These are phyloP conservation scores for Sporothrix sp. DNA, from an alignment of 2,329 filamentous ascomycete genomes.

Conservation along the genomic window DNA sequence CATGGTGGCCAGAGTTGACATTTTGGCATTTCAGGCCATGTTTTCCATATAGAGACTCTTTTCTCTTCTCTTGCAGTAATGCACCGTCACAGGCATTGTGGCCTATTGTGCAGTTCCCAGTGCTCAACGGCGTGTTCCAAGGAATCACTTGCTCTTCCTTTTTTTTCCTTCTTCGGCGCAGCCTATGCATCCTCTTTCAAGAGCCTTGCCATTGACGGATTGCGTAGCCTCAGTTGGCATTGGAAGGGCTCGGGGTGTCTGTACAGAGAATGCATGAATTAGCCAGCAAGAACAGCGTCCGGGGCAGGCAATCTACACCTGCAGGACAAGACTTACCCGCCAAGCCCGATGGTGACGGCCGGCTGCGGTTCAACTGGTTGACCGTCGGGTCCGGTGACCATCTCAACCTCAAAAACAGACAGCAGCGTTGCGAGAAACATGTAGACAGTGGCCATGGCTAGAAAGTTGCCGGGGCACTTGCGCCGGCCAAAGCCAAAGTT, in stretches of 20 bases:
- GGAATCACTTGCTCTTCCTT: no score
- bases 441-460: slow-evolving; percentile 38
- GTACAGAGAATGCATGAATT: neutral
- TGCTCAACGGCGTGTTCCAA: no score
- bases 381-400: slow-evolving; percentile 17
- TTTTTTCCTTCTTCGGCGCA: neutral
- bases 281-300: neutral
- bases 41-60: no score
- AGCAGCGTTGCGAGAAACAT: slow-evolving; percentile 32
- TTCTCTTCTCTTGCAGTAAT: no score
- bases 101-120: no score
- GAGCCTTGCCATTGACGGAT: slow-evolving; percentile 8
- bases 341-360: slow-evolving; percentile 18
- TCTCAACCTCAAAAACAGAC: slow-evolving; percentile 20
- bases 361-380: slow-evolving; percentile 16
- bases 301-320: no score
- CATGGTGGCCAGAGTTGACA: no score
- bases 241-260: slow-evolving; percentile 19
- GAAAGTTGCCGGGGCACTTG: slow-evolving; percentile 39
- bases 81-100: no score
- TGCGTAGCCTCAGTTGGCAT: slow-evolving; percentile 14
- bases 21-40: no score
- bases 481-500: slow-evolving; percentile 45
- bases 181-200: neutral
- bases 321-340: slow-evolving; percentile 16